Conservation (phyloP, 1,284 basidiomycete genomes). For the Fomitopsis schrenkii region DNA sequence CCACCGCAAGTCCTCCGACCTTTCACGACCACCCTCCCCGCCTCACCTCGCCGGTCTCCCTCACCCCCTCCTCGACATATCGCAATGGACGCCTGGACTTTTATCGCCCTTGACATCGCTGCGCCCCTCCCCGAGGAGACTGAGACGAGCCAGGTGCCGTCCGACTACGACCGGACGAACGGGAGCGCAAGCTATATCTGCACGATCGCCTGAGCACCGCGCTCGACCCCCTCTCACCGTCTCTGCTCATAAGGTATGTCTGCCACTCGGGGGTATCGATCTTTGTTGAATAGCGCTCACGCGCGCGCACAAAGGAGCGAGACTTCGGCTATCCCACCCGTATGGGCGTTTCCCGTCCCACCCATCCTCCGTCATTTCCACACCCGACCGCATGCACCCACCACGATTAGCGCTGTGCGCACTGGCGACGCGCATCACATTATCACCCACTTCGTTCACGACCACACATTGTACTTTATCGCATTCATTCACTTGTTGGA, state of each 20-base stretch:
- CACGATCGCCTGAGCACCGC: background rate
- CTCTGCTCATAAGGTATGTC: constrained; percentile 1
- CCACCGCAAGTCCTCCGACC: background rate
- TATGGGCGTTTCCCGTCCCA: background rate
- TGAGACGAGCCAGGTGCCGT: constrained; percentile 1
- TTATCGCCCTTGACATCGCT: background rate
- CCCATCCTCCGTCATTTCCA: background rate
- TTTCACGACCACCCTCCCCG: background rate
- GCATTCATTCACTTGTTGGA: background rate
- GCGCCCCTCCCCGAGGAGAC: background rate
- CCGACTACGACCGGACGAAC: background rate
- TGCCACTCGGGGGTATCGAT: background rate
- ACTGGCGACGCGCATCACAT: constrained; percentile 1
- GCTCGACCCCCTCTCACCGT: background rate
- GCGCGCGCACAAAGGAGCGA: background rate
- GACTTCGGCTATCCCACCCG: background rate
- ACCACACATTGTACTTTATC: constrained; percentile 1
- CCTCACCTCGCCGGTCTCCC: background rate
- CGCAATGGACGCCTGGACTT: background rate
- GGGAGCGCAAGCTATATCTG: background rate
- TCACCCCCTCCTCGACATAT: background rate
- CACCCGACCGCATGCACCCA: background rate
- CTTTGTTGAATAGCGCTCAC: background rate
- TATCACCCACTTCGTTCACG: background rate
- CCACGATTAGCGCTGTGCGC: constrained; percentile 1